A percentile compares a stretch with the other conserved stretches of the same genome.
These are phyloP conservation scores for Zea luxurians DNA, from an alignment of 176 grass and related monocot species.

Conservation along the genomic window DNA sequence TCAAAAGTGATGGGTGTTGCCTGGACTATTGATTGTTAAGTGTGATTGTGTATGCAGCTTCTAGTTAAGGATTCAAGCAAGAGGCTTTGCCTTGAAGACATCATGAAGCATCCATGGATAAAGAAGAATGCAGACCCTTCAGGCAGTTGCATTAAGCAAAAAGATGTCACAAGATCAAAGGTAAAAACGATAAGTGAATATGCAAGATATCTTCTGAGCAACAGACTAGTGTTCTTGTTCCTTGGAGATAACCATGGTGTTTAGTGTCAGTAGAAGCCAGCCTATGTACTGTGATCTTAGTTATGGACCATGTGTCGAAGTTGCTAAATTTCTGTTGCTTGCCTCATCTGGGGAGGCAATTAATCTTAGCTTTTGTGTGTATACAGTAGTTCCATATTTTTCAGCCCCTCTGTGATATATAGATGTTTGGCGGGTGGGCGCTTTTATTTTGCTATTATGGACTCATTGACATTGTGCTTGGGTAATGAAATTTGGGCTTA, in stretches of 20 bases:
- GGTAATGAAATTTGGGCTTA: neutral
- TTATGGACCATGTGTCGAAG: neutral
- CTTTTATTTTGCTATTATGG: neutral
- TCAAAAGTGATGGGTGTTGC: neutral
- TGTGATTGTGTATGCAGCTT: constrained; percentile 51
- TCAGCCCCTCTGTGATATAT: neutral
- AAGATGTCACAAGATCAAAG: neutral
- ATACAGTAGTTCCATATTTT: neutral
- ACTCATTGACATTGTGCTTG: neutral
- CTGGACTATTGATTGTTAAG: neutral
- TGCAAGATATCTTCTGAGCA: neutral
- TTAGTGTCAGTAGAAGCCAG: neutral
- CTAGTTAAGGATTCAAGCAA: constrained; percentile 92
- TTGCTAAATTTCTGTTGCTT: neutral
- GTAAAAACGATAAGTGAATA: constrained; percentile 16
- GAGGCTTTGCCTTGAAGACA: constrained; percentile 74
- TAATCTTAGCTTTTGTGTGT: neutral
- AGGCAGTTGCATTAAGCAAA: constrained; percentile 63
- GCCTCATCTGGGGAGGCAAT: neutral
- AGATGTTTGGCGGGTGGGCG: neutral
- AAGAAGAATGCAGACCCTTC: constrained; percentile 77
- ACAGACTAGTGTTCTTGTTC: neutral
- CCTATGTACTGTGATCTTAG: neutral
- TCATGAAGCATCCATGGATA: constrained; percentile 86
- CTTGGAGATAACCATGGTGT: neutral